Percentiles rank a stretch among this genome's conserved stretches.
Conservation (phyloP, 2,329 filamentous ascomycete genomes). For the Aspergillus chevalieri region DNA sequence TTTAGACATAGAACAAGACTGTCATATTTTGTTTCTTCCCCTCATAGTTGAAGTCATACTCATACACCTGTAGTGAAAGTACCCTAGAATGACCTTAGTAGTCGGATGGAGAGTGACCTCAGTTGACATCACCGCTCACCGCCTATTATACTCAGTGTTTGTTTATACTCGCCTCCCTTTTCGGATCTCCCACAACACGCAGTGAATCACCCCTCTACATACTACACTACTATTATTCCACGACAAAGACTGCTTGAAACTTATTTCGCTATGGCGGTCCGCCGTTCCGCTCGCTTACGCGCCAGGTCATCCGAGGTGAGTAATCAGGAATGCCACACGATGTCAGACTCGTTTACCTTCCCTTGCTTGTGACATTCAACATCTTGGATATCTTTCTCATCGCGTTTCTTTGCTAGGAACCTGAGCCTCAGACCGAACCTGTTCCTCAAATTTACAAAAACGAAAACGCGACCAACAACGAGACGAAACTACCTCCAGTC, state of each 20-base stretch:
- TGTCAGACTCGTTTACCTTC: not conserved
- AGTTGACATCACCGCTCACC: constrained; percentile 4
- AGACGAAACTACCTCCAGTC: constrained; percentile 38
- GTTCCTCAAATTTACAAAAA: constrained; percentile 4
- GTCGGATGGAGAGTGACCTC: not conserved
- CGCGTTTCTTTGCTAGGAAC: constrained; percentile 10
- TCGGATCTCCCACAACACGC: not conserved
- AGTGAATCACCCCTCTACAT: not conserved
- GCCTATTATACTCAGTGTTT: constrained; percentile 1
- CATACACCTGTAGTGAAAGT: too few species aligned
- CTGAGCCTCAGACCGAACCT: constrained; percentile 15
- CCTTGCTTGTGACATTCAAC: constrained; percentile 1
- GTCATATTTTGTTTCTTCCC: not conserved
- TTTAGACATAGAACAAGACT: constrained; percentile 22
- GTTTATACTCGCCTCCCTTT: constrained; percentile 1
- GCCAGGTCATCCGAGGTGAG: constrained; percentile 29
- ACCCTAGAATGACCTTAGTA: not conserved
- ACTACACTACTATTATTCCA: not conserved
- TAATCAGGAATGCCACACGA: constrained; percentile 6
- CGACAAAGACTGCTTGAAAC: not conserved
- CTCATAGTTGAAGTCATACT: not conserved
- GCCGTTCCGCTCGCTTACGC: constrained; percentile 37
- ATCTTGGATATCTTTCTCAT: not conserved
- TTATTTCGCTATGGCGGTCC: constrained; percentile 27
- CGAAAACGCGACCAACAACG: constrained; percentile 1